Conservation (phyloP, 169 alveolate genomes). For the Plasmodium billcollinsi region DNA sequence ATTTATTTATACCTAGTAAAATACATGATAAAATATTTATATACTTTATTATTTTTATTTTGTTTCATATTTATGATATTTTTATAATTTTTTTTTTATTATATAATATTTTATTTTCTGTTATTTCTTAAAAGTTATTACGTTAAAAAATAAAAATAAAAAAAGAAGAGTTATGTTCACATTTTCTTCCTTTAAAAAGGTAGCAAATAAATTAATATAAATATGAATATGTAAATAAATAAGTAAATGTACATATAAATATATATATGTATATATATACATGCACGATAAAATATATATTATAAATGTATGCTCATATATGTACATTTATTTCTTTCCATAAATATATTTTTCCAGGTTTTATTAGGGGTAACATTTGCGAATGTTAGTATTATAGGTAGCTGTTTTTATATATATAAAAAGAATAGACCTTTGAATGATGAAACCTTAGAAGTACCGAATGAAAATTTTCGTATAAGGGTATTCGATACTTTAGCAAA, state of each 20-base stretch:
- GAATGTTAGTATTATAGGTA: conserved; percentile 37
- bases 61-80: not conserved
- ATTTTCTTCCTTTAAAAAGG: conserved; percentile 74
- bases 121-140: not conserved
- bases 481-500: conserved; percentile 68
- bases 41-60: conserved; percentile 7
- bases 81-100: not conserved
- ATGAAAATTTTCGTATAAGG: conserved; percentile 56
- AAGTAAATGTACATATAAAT: not conserved
- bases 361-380: conserved; percentile 75
- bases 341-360: conserved; percentile 14
- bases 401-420: conserved; percentile 68
- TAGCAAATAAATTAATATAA: conserved; percentile 13
- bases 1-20: not conserved
- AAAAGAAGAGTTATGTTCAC: conserved; percentile 49
- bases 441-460: conserved; percentile 29
- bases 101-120: not conserved
- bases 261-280: not conserved
- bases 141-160: not conserved
- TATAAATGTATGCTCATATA: not conserved
- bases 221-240: not conserved
- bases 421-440: conserved; percentile 68
- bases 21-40: not conserved
- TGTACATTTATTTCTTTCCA: not conserved
- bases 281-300: not conserved